These are phyloP conservation scores for Penicillium lividum DNA, from an alignment of 495 filamentous ascomycete species.

Conservation along the genomic window DNA sequence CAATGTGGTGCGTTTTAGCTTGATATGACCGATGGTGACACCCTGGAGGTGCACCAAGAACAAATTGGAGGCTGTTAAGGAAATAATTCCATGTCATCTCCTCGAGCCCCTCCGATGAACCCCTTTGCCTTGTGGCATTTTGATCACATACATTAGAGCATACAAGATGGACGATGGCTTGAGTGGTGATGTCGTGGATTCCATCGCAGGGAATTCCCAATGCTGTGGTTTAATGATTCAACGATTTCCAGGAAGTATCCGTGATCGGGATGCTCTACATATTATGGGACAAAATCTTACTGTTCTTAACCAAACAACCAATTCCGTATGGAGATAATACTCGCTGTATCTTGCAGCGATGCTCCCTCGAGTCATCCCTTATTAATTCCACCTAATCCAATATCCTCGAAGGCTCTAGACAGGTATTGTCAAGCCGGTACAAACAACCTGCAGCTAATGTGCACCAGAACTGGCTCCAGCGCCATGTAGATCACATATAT, in stretches of 20 bases:
- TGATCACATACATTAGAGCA: neutral
- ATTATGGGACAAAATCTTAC: constrained; percentile 1
- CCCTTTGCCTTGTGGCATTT: neutral
- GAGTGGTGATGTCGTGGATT: neutral
- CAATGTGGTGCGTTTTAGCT: constrained; percentile 55
- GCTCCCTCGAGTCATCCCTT: neutral
- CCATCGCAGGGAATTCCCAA: constrained; percentile 7
- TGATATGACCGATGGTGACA: constrained; percentile 96
- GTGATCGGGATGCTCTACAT: constrained; percentile 8
- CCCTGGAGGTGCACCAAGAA: constrained; percentile 96
- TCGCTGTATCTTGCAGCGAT: constrained; percentile 1
- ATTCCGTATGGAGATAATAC: neutral
- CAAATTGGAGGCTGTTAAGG: constrained; percentile 75
- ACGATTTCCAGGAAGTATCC: constrained; percentile 19
- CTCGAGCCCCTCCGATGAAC: neutral
- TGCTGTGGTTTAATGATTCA: constrained; percentile 21
- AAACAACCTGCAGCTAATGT: neutral
- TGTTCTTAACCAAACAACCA: neutral
- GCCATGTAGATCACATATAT: constrained; percentile 15
- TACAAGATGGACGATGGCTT: neutral
- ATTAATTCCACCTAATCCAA: neutral
- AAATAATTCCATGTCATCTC: constrained; percentile 4
- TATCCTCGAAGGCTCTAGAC: neutral
- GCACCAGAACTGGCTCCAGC: constrained; percentile 3
- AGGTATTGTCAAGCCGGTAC: neutral